Evolutionary conservation across 2,329 filamentous ascomycete species (phyloP).

Genomic region (Niveomyces coronatus): DNA sequence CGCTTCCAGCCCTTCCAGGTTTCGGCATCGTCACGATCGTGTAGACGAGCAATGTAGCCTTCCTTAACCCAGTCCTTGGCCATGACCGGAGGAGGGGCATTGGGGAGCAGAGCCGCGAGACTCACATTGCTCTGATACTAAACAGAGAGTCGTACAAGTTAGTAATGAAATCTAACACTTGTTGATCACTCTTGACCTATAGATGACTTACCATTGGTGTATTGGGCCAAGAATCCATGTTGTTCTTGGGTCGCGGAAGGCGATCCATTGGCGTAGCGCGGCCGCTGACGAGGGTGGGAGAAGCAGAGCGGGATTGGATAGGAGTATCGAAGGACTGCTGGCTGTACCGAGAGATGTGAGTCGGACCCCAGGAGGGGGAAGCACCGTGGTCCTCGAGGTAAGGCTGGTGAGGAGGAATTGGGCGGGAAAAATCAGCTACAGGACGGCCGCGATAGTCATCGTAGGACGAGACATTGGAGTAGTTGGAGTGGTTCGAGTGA

Average conservation of each 20-base stretch:
- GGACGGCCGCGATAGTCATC: constrained; percentile 20
- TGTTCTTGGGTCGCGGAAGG: constrained; percentile 13
- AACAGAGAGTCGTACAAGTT: not conserved
- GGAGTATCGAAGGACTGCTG: constrained; percentile 13
- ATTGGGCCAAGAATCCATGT: constrained; percentile 16
- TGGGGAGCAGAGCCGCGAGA: constrained; percentile 28
- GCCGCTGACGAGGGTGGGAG: constrained; percentile 21
- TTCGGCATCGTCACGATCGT: constrained; percentile 33
- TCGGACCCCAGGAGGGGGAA: constrained; percentile 10
- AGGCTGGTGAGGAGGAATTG: constrained; percentile 12
- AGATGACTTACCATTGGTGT: constrained; percentile 17
- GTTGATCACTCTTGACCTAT: too few relatives aligned
- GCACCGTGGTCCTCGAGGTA: constrained; percentile 16
- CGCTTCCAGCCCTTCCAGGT: constrained; percentile 35
- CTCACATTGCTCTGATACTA: constrained; percentile 34
- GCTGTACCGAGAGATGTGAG: constrained; percentile 12
- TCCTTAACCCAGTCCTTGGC: constrained; percentile 23
- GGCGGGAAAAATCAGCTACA: constrained; percentile 17
- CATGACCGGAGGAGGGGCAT: constrained; percentile 18
- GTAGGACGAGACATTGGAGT: constrained; percentile 18
- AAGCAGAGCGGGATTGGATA: constrained; percentile 16
- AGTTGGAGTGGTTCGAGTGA: constrained; percentile 16
- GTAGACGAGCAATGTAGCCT: constrained; percentile 26
- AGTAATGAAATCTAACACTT: constrained; percentile 5
- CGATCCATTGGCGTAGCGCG: constrained; percentile 17